Evolutionary conservation across 192 early-diverging fungal species (phyloP).

Genomic region (Coemansia sp.): DNA sequence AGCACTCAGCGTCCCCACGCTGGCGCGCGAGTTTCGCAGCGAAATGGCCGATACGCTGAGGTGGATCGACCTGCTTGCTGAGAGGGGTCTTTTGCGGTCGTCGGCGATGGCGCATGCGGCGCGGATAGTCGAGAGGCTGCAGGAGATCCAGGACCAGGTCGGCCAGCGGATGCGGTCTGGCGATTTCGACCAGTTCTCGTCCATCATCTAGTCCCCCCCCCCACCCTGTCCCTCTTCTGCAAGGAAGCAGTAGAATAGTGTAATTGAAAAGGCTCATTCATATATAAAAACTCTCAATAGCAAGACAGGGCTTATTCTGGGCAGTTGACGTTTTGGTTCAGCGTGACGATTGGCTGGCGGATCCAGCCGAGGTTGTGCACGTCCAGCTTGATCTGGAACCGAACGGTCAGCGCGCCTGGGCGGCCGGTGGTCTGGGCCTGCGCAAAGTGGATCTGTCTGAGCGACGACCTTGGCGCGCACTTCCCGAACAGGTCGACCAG

Average conservation of each 20-base stretch:
- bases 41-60: constrained; percentile 30
- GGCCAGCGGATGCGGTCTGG: constrained; percentile 11
- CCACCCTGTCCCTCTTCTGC: too few species aligned
- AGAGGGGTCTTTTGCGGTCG: constrained; percentile 5
- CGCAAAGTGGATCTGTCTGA: not conserved
- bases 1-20: constrained; percentile 28
- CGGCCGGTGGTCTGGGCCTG: constrained; percentile 1
- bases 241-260: too few species aligned
- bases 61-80: constrained; percentile 30
- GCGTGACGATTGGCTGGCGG: constrained; percentile 42
- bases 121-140: constrained; percentile 26
- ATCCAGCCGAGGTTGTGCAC: constrained; percentile 37
- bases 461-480: constrained; percentile 25
- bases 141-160: constrained; percentile 36
- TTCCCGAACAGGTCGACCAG: constrained; percentile 45
- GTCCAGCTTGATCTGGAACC: constrained; percentile 46
- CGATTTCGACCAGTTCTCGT: constrained; percentile 20
- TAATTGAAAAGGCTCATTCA: too few species aligned
- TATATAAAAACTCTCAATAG: too few species aligned
- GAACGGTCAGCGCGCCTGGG: constrained; percentile 26
- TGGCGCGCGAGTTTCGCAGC: constrained; percentile 38
- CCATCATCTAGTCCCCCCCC: constrained; percentile 20
- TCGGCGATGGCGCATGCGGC: constrained; percentile 28
- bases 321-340: constrained; percentile 46
- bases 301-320: too few species aligned